Base-by-base conservation (phyloP, 2,329 filamentous ascomycete genomes). In the Phoma sp. region DNA sequence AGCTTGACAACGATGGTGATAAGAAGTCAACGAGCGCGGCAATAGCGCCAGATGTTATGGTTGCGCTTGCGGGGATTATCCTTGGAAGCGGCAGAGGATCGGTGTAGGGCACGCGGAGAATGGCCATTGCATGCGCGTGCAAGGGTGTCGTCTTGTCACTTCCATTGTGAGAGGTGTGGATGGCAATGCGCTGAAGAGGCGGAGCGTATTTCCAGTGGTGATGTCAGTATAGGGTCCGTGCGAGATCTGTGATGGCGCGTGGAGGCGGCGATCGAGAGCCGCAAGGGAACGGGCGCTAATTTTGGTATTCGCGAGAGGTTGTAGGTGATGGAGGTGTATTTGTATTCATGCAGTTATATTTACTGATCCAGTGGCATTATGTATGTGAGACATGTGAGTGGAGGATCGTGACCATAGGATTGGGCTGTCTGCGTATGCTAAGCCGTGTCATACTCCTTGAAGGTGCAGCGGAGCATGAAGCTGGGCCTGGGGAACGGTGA, bases 41-140 rank as follows among this genome's bases (percentile, higher is more conserved):
- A 58, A 96, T 82, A 48, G 93, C 93, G 21, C 90, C 91, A 5
- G 83, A 74, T 32, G 90, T 72, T 1, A 89, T 89, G 39, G 80
- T 82, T 42, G 93, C 93, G 56, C 84, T 86, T 40, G 82, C 75
- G 4, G 95, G 95, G 56, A 92, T 83, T 71, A 95, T 87, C 46
- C 82, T 84, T 3, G 93, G 90, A 21, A 87, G 80, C 20, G 93
- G 87, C 49, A 97, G 83, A 34, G 90, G 87, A 61, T 90, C 87
- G 69, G 92, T 96, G 74, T 93, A 98, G 54, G 93, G 93, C 67
- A 98, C 96, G 64, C 92, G 88, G 79, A 96, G 88, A 53, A 92
- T 84, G 66, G 88, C 84, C 75, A 85, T 89, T 75, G 58, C 61
- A 47, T 42, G 33, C 34, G 43, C 43, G 32, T 21, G 29, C 42